Conservation (phyloP, 163 green algal species). For the Scenedesmus sp. region DNA sequence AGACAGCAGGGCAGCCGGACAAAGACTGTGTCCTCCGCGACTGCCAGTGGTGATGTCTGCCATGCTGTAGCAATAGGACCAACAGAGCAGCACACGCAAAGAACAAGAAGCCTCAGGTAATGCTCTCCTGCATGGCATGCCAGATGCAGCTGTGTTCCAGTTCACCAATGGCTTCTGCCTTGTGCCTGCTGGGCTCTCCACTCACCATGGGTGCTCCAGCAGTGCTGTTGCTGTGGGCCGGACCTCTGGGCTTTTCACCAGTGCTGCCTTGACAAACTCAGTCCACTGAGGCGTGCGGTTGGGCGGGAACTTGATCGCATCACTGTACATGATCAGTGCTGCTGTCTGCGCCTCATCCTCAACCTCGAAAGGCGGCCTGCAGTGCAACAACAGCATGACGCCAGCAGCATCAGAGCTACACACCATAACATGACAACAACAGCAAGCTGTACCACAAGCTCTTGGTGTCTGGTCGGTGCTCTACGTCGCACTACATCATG, state of each 20-base stretch:
- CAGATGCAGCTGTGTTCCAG: neutral
- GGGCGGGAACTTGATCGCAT: conserved; percentile 72
- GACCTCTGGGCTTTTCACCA: conserved; percentile 76
- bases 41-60: neutral
- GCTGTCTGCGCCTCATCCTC: conserved; percentile 83
- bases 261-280: conserved; percentile 53
- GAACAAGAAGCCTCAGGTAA: neutral
- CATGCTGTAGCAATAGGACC: neutral
- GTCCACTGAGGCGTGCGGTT: conserved; percentile 58
- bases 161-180: neutral
- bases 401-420: neutral
- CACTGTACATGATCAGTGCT: conserved; percentile 81
- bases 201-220: conserved; percentile 77
- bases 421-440: neutral
- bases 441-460: too few species aligned
- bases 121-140: neutral
- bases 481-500: neutral
- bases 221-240: conserved; percentile 70
- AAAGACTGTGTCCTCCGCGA: neutral
- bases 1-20: neutral
- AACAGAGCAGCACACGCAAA: neutral
- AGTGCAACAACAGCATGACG: conserved; percentile 48
- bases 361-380: conserved; percentile 83
- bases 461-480: too few species aligned
- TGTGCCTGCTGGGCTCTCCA: neutral